These are phyloP conservation scores for Stellera chamaejasme DNA, from an alignment of 345 rosid genomes.

Conservation along the genomic window DNA sequence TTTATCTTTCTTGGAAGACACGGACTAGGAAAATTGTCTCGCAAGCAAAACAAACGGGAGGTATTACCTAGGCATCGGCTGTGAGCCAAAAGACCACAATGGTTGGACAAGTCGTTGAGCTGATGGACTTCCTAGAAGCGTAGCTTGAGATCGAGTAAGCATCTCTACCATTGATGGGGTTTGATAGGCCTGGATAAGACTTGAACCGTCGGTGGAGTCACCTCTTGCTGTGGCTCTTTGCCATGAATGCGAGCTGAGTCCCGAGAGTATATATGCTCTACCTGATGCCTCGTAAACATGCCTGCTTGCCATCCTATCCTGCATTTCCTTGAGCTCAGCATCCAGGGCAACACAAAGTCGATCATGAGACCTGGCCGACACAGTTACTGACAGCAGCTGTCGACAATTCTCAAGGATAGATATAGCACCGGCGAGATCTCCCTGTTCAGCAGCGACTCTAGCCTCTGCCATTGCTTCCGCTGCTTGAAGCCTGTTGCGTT, in stretches of 20 bases:
- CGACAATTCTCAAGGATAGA: slow-evolving; percentile 61
- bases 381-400: slow-evolving; percentile 43
- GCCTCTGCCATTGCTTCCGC: slow-evolving; percentile 89
- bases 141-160: slow-evolving; percentile 77
- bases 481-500: slow-evolving; percentile 77
- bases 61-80: slow-evolving; percentile 69
- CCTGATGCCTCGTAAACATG: slow-evolving; percentile 91
- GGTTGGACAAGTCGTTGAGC: slow-evolving; percentile 67
- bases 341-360: slow-evolving; percentile 72
- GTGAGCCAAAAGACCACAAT: slow-evolving; percentile 43
- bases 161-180: slow-evolving; percentile 95
- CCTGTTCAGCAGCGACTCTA: slow-evolving; percentile 68
- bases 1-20: slow-evolving; percentile 17
- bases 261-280: slow-evolving; percentile 91
- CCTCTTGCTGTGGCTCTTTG: slow-evolving; percentile 98
- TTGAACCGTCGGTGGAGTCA: slow-evolving; percentile 79
- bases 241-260: slow-evolving; percentile 98
- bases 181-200: slow-evolving; percentile 72
- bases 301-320: slow-evolving; percentile 91
- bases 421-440: slow-evolving; percentile 64
- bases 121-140: slow-evolving; percentile 53
- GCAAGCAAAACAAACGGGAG: slow-evolving; percentile 13
- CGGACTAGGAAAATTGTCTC: slow-evolving; percentile 14
- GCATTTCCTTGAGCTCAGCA: slow-evolving; percentile 93
- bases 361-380: slow-evolving; percentile 60